Evolutionary conservation across 257 asterid genomes (phyloP), one percentile per base, ranked within the genome.

Genomic region (Scutellaria minor): DNA sequence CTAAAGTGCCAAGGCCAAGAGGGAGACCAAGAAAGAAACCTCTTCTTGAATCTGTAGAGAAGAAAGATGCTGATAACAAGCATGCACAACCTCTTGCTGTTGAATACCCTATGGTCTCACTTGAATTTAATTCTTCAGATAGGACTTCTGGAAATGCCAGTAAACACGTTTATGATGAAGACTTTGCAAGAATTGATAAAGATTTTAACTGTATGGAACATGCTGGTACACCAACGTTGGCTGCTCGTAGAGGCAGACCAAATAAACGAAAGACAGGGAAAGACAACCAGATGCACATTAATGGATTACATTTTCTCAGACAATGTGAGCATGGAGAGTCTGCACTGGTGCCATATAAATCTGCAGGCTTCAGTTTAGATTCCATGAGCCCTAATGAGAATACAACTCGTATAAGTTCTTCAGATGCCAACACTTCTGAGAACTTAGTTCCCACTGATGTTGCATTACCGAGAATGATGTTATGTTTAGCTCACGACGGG

Each of bases 401-500:
- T 71, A 57, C 68, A 24, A 10, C 76, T 71, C 52, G 59, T 44
- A 14, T 10, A 35, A 58, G 66, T 64, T 78, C 66, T 57, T 64
- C 72, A 62, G 82, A 78, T 74, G 60, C 73, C 47, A 71, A 41
- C 52, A 55, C 70, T 46, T 37, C 74, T 59, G 72, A 69, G 74
- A 60, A 69, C 64, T 71, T 72, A 66, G 76, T 88, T 77, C 89
- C 96, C 41, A 46, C 27, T 58, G 86, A 87, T 80, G 79, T 92
- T 75, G 87, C 87, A 57, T 80, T 92, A 79, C 99, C 99, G 63
- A 92, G 90, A 87, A 78, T 95, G 92, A 75, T 90, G 78, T 52
- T 88, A 45, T 92, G 96, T 69, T 84, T 95, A 85, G 97, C 97
- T 72, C 99, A 95, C 85, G 86, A 92, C 72, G 99, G 98, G 60